Base-by-base conservation (phyloP, 1,139 yeast species). In the Saccharomycopsis hybrid region DNA sequence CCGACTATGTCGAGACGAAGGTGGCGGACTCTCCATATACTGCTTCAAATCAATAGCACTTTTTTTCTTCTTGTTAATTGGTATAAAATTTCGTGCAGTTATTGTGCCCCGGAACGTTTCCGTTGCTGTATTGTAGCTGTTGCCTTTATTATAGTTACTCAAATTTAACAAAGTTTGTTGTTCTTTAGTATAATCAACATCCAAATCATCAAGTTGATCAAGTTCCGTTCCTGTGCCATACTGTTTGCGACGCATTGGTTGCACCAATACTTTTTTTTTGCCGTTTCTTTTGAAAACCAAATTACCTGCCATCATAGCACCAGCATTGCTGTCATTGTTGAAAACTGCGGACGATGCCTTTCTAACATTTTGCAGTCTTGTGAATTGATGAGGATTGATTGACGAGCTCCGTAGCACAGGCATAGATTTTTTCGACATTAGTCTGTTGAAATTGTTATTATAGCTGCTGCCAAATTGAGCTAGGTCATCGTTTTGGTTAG, bases 161-260 rank as follows among this genome's bases (percentile, higher is more conserved):
- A 8, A 5, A n/a, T n/a, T 36, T 9, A 9, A 7, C 13, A 49
- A 42, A 11, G 25, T 33, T 27, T 50, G 49, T 7, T 43, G 35
- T 37, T 51, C 52, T 33, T 51, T 31, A 18, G 41, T 40, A 33
- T 24, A 43, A 44, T 52, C 54, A 5, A 49, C 54, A 9, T 44
- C 43, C 35, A 55, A 43, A 41, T 56, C 58, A 27, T 47, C 49
- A 40, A 55, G 18, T 3, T 42, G 38, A 31, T 56, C 58, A 13
- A 56, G 39, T 44, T 56, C 59, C 41, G 41, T 25, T 2, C 58
- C 58, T n/a, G 28, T 31, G 1, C 57, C 56, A 45, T 41, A 32
- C 25, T 46, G 37, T 4, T 36, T 29, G 18, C 29, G n/a, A 11
- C 43, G 31, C 8, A 33, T 41, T 5, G 54, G 52, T 31, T 43